Evolutionary conservation across 1,139 yeast species (phyloP), one percentile per base, ranked within the genome.

Genomic region (Debaryomyces subglobosus): DNA sequence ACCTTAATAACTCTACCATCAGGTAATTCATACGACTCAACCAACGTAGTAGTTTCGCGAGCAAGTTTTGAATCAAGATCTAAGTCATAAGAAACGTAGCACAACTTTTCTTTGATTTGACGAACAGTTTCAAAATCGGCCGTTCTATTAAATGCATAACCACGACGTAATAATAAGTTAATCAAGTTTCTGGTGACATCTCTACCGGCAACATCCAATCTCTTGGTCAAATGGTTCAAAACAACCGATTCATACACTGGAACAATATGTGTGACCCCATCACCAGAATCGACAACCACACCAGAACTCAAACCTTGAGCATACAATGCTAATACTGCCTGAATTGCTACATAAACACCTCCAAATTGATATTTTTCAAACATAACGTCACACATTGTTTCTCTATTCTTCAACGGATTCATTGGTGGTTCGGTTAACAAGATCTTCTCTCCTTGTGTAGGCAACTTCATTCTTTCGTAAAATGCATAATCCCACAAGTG

Each of bases 71-170:
- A 78, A 71, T 94, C 99, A 57, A 92, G 81, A 61, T 87, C 95
- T 63, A 94, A 79, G 68, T 94, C 99, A 64, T 92, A 94, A 27
- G 96, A 89, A 44, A 94, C 97, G 66, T 94, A 94, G 70, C 98
- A 91, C 62, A 90, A 76, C 70, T 94, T 92, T 71, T 94, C 99
- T 71, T 94, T 95, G 62, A 95, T 92, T 72, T 92, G 97, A 63
- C 99, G 89, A 43, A 94, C 97, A 1, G 99, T 94, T 72, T 94
- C 99, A 61, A 94, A 94, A 73, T 94, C 99, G 9, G 99, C 99
- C 38, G 97, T 92, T 75, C 99, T 84, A 75, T 94, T 95, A 72
- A 94, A 92, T 5, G 98, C 97, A 68, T 94, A 95, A 45, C 99
- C 99, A 61, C 98, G 85, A 69, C 98, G 90, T 53, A 95, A 82